Percentiles rank a stretch among this genome's conserved stretches.
Conservation (phyloP, 352 stramenopile species). For the Phytophthora syringae region DNA sequence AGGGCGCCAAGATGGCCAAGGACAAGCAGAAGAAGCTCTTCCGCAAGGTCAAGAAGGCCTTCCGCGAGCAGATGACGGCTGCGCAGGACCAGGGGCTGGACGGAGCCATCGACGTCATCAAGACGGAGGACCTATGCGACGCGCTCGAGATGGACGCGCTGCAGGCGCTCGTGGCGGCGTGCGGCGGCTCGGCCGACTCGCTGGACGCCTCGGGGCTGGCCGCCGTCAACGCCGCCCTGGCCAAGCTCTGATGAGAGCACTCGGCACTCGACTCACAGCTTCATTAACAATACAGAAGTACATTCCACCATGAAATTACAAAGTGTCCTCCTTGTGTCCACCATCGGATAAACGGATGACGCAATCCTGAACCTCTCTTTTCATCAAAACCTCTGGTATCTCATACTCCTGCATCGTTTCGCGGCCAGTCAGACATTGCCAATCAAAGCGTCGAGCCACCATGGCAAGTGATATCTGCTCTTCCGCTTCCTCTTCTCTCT, state of each 20-base stretch:
- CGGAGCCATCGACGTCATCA: slow-evolving; percentile 67
- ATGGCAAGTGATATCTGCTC: slow-evolving; percentile 17
- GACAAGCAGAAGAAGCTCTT: slow-evolving; percentile 89
- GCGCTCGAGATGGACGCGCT: slow-evolving; percentile 73
- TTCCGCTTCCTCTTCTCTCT: not conserved
- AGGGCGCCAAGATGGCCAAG: slow-evolving; percentile 78
- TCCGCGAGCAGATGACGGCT: slow-evolving; percentile 77
- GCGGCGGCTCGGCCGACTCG: slow-evolving; percentile 54
- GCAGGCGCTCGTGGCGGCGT: slow-evolving; percentile 67
- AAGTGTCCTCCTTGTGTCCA: not conserved
- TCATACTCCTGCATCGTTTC: not conserved
- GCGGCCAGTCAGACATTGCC: slow-evolving; percentile 1
- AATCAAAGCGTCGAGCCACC: not conserved
- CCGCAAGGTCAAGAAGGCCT: slow-evolving; percentile 86
- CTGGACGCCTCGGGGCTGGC: slow-evolving; percentile 63
- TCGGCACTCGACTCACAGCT: not conserved
- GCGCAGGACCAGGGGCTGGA: slow-evolving; percentile 66
- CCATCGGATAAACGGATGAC: not conserved
- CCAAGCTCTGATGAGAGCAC: slow-evolving; percentile 46
- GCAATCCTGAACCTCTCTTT: not conserved
- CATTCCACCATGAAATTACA: slow-evolving; percentile 5
- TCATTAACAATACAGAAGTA: slow-evolving; percentile 32
- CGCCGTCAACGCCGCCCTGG: slow-evolving; percentile 54
- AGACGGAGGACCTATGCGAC: slow-evolving; percentile 83
- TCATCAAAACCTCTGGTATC: not conserved